Evolutionary conservation across 306 rosid genomes (phyloP), one percentile per base, ranked within the genome.

Genomic region (Calophaca sinica): DNA sequence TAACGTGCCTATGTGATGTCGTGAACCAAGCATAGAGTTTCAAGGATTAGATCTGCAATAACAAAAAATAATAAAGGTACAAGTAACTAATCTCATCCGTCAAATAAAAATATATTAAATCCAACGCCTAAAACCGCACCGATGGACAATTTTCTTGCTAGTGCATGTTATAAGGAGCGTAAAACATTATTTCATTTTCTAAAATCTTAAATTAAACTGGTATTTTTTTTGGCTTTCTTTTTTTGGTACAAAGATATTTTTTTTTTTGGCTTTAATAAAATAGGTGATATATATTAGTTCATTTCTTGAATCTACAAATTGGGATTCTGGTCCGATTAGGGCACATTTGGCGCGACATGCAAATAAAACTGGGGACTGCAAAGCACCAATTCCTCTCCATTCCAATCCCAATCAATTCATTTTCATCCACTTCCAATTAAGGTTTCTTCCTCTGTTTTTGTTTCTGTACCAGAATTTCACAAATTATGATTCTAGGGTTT

Each of bases 321-420:
- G 29, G 36, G 28, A 6, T 42, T 41, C 28, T 53, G 71, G 46
- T 60, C 45, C 10, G 26, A 61, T 78, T 77, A 28, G 61, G 71
- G 71, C 71, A 35, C 6, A 42, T 51, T 45, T 78, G 77, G 82
- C 77, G 82, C 61, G 65, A 76, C 55, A 78, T 78, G 71, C 82
- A 61, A 46, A 33, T n/a, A 14, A 35, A 45, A 49, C 57, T 68
- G 70, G 46, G 62, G 6, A 61, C 11, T 38, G 2, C 5, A 49
- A 13, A 44, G 2, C 52, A 38, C 45, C 63, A 38, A 61, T 70
- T 39, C 7, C 33, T 68, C 42, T 20, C 35, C 58, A 6, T 45
- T 39, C 14, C 45, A 33, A 14, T 77, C 63, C 50, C 65, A 42
- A 29, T 69, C 77, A 60, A 41, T 38, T 60, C 28, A 13, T 60